These are phyloP conservation scores for Kluyveromyces lactis DNA, from an alignment of 805 yeast genomes.

Conservation along the genomic window DNA sequence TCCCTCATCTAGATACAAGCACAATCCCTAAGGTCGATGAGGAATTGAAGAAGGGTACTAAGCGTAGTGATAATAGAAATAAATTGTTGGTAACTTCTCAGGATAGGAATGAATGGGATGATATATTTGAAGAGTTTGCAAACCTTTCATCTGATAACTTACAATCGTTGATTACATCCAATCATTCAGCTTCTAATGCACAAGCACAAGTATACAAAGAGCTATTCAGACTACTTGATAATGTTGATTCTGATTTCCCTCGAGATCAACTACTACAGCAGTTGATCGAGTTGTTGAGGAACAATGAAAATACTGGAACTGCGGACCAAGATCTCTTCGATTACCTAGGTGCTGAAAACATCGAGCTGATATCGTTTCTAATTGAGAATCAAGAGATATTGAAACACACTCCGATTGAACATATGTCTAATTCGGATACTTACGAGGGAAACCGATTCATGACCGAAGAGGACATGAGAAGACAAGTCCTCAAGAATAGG, in stretches of 20 bases:
- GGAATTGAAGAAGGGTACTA: conserved; percentile 14
- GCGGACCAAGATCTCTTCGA: conserved; percentile 71
- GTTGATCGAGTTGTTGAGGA: conserved; percentile 21
- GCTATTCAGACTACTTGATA: conserved; percentile 11
- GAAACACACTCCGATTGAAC: conserved; percentile 2
- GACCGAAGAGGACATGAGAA: conserved; percentile 47
- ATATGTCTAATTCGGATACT: conserved; percentile 8
- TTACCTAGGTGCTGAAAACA: conserved; percentile 75
- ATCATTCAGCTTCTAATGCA: too few relatives aligned
- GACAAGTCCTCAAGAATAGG: conserved; percentile 43
- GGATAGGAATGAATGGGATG: conserved; percentile 34
- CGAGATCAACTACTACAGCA: conserved; percentile 27
- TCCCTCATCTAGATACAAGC: conserved; percentile 18
- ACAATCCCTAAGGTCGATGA: conserved; percentile 34
- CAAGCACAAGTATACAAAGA: conserved; percentile 4
- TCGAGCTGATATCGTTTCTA: conserved; percentile 58
- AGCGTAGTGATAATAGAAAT: conserved; percentile 21
- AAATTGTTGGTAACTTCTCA: conserved; percentile 29
- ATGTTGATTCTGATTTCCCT: conserved; percentile 24
- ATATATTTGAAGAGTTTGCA: conserved; percentile 27
- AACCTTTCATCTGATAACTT: conserved; percentile 24
- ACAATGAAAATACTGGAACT: conserved; percentile 30
- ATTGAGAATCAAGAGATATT: conserved; percentile 12
- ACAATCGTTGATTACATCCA: conserved; percentile 1
- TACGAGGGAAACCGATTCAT: conserved; percentile 29